Evolutionary conservation across 2,329 filamentous ascomycete species (phyloP).

Genomic region (Aspergillus pseudotamarii): DNA sequence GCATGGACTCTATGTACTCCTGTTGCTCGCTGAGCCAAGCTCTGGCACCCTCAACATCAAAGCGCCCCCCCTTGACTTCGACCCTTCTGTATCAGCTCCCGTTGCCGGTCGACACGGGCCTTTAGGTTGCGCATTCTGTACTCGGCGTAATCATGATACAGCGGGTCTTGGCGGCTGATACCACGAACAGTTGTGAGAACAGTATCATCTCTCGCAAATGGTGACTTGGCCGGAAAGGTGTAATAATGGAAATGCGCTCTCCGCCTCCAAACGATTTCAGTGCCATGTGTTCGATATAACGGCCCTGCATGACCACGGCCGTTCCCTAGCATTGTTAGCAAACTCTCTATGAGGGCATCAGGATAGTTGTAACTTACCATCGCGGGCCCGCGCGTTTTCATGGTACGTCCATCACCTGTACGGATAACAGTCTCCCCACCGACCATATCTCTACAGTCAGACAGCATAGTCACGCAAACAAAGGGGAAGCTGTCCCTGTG

Average conservation of each 20-base stretch:
- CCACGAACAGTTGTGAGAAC: neutral
- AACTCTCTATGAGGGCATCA: neutral
- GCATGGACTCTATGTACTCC: neutral
- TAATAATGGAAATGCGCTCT: constrained; percentile 2
- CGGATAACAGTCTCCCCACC: constrained; percentile 56
- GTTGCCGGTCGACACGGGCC: neutral
- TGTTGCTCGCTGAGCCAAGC: neutral
- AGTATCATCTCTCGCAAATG: neutral
- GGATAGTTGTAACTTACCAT: constrained; percentile 11
- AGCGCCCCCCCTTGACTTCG: neutral
- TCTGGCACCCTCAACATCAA: neutral
- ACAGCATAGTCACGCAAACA: constrained; percentile 67
- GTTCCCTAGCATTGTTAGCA: neutral
- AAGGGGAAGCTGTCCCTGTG: constrained; percentile 62
- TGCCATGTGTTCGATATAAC: constrained; percentile 6
- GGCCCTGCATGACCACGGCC: constrained; percentile 7
- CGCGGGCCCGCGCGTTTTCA: neutral
- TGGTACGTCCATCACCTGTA: constrained; percentile 17
- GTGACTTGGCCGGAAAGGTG: neutral
- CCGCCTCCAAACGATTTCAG: constrained; percentile 2
- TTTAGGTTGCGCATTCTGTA: neutral
- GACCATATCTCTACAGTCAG: constrained; percentile 62
- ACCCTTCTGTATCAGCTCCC: neutral
- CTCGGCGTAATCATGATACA: constrained; percentile 1
- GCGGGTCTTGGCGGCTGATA: neutral